A percentile compares a stretch with the other conserved stretches of the same genome.
Conservation (phyloP, 2,329 filamentous ascomycete species). For the Didymella lethalis region DNA sequence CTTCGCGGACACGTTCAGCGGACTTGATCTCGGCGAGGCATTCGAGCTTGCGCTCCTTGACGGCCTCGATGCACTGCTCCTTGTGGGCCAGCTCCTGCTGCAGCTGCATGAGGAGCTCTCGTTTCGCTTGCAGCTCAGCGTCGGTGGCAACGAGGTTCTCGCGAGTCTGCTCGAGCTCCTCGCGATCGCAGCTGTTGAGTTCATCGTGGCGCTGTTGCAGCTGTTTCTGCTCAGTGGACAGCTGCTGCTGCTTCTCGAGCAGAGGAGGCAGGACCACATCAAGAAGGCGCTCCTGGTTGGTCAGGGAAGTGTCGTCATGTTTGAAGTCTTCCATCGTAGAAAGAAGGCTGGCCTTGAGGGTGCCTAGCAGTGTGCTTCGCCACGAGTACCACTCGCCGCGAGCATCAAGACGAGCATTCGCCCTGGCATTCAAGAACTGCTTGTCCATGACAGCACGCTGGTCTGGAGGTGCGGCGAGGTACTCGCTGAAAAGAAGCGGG, state of each 20-base stretch:
- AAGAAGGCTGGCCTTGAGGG: constrained; percentile 80
- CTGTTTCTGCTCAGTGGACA: constrained; percentile 70
- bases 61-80: constrained; percentile 68
- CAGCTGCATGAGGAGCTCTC: constrained; percentile 70
- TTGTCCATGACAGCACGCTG: constrained; percentile 90
- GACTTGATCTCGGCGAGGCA: constrained; percentile 78
- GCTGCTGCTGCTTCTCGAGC: constrained; percentile 64
- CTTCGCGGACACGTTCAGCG: constrained; percentile 83
- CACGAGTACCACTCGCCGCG: constrained; percentile 99
- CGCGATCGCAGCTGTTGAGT: constrained; percentile 79
- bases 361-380: constrained; percentile 86
- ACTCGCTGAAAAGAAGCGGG: constrained; percentile 89
- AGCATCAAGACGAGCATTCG: constrained; percentile 85
- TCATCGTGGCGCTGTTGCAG: constrained; percentile 77
- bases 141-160: constrained; percentile 71
- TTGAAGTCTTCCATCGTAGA: constrained; percentile 80
- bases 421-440: constrained; percentile 97
- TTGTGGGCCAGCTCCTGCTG: constrained; percentile 72
- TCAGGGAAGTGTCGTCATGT: constrained; percentile 71
- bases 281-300: constrained; percentile 73
- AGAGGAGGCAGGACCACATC: constrained; percentile 72
- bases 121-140: constrained; percentile 73
- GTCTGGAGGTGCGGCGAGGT: constrained; percentile 82
- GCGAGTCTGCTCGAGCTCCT: constrained; percentile 78
- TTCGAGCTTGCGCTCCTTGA: constrained; percentile 71